Conservation (phyloP, 192 early-diverging fungal species). For the Linnemannia elongata region DNA sequence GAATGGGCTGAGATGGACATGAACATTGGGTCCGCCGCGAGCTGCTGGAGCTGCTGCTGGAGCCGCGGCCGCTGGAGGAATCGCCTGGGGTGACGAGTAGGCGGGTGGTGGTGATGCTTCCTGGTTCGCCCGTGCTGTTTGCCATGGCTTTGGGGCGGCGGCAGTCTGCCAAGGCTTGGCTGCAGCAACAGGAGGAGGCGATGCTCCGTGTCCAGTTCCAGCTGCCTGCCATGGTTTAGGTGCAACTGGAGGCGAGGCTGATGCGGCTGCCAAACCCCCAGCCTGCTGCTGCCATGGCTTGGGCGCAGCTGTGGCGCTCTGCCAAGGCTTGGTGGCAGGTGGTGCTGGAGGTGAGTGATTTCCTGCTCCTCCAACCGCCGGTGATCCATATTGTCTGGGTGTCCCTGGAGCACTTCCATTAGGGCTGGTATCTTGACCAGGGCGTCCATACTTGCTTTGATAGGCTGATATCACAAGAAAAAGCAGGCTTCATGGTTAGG, state of each 20-base stretch:
- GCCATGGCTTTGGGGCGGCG: conserved; percentile 36
- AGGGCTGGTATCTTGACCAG: conserved; percentile 25
- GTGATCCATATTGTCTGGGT: conserved; percentile 23
- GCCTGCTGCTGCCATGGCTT: conserved; percentile 33
- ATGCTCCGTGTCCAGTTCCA: background rate
- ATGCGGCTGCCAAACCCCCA: background rate
- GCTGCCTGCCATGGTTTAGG: conserved; percentile 37
- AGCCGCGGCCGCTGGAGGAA: conserved; percentile 21
- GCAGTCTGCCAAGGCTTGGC: conserved; percentile 30
- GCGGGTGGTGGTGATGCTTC: conserved; percentile 44
- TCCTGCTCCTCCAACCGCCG: background rate
- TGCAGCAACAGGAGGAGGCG: background rate
- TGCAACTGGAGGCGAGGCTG: conserved; percentile 20
- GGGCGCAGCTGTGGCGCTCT: conserved; percentile 14
- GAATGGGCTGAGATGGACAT: conserved; percentile 50
- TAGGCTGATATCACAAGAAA: conserved; percentile 22
- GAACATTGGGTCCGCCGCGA: conserved; percentile 36
- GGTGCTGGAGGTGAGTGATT: conserved; percentile 31
- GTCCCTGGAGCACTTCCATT: conserved; percentile 21
- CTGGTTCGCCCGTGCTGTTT: conserved; percentile 1
- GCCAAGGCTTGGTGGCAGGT: conserved; percentile 44
- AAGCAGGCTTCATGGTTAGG: background rate
- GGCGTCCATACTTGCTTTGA: conserved; percentile 40
- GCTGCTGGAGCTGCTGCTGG: background rate
- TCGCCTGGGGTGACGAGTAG: conserved; percentile 27